Conservation (phyloP, 495 filamentous ascomycete species). For the Neurospora terricola region DNA sequence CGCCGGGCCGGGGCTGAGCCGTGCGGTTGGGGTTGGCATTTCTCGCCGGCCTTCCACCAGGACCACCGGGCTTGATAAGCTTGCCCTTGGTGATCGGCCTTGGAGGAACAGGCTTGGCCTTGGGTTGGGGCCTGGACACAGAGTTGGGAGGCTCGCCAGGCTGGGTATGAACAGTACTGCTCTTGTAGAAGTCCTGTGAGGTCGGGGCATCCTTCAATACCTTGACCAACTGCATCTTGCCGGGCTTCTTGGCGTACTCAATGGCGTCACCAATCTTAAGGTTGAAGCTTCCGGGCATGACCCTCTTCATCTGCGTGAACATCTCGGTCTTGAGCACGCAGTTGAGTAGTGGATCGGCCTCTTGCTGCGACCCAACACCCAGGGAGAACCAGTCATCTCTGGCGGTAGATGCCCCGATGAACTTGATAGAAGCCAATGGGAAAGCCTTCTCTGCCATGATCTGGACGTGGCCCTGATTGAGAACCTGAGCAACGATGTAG, state of each 20-base stretch:
- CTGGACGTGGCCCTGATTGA: conserved; percentile 71
- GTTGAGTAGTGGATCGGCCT: conserved; percentile 82
- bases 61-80: conserved; percentile 81
- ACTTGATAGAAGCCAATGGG: conserved; percentile 77
- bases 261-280: conserved; percentile 75
- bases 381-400: conserved; percentile 97
- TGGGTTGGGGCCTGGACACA: conserved; percentile 74
- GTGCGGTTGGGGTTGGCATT: conserved; percentile 39
- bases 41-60: conserved; percentile 69
- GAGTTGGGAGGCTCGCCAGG: conserved; percentile 77
- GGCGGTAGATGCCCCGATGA: conserved; percentile 63
- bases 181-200: conserved; percentile 87
- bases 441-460: conserved; percentile 76
- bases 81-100: conserved; percentile 87
- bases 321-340: conserved; percentile 97
- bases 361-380: conserved; percentile 76
- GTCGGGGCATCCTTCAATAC: conserved; percentile 71
- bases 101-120: conserved; percentile 69
- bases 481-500: conserved; percentile 74
- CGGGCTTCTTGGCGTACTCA: conserved; percentile 97
- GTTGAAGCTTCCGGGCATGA: conserved; percentile 66
- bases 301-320: conserved; percentile 75
- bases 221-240: conserved; percentile 81
- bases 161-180: conserved; percentile 75
- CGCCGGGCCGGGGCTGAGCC: conserved; percentile 33